phyloP scores from a whole-genome alignment of 257 asterid genomes.

The Rubia yunnanensis region DNA sequence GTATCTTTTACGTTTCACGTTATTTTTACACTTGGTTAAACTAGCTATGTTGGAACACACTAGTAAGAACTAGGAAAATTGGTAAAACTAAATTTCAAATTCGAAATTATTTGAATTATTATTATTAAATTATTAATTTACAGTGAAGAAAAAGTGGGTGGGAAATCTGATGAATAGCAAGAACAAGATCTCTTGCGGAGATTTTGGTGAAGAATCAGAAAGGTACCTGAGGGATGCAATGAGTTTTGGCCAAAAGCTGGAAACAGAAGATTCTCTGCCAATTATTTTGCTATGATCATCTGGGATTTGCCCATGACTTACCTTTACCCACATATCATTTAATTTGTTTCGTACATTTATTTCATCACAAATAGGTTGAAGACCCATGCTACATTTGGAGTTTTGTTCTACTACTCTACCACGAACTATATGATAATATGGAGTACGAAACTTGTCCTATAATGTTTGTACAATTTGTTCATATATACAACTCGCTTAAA shows the following conservation, averaged over 20 bases:
- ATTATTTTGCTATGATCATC: not conserved
- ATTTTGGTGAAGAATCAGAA: slow-evolving; percentile 11
- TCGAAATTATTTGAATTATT: too few relatives aligned
- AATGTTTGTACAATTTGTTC: not conserved
- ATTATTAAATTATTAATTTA: too few relatives aligned
- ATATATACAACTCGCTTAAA: not conserved
- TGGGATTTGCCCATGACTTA: not conserved
- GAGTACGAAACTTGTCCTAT: not conserved
- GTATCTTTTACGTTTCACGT: too few relatives aligned
- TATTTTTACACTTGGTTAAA: too few relatives aligned
- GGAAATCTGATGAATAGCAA: not conserved
- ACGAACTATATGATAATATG: not conserved
- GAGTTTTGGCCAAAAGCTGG: not conserved
- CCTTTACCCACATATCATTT: not conserved
- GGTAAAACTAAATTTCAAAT: too few relatives aligned
- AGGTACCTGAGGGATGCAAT: not conserved
- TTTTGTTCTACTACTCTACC: not conserved
- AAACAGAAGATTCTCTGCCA: slow-evolving; percentile 2
- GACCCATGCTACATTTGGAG: slow-evolving; percentile 3
- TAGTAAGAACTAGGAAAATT: too few relatives aligned
- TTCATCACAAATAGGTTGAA: not conserved
- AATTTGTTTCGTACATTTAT: not conserved
- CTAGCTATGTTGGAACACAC: too few relatives aligned
- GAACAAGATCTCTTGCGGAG: slow-evolving; percentile 1
- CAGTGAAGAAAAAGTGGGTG: not conserved